Base-by-base conservation (phyloP, 352 stramenopile species). In the Globisporangium emineosum region DNA sequence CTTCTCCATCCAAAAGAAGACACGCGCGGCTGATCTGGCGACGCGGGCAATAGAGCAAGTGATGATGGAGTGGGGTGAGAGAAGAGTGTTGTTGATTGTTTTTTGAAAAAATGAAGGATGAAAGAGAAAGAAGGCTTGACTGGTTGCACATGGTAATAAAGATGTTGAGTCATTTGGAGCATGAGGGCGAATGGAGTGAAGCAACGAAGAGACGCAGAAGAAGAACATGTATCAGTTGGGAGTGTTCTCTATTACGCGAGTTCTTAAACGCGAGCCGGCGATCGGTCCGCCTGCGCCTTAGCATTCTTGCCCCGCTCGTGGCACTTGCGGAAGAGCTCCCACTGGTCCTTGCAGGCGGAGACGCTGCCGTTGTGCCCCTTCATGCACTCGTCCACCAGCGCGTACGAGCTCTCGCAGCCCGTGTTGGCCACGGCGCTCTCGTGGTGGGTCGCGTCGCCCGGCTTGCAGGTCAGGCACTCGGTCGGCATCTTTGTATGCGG, bases 301-400 rank as follows among this genome's bases (percentile, higher is more conserved):
- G 67, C 32, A 54, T 57, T 37, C 69, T 90, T 87, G 55, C 68
- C 62, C 54, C 81, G 68, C n/a, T 86, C 79, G 59, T 90, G 75
- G 69, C 84, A 93, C 68, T 90, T 77, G 69, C 84, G 84, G 58
- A 93, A 93, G 43, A 79, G 68, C 13, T 79, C 68, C 84, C 84
- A 93, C 66, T 91, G 71, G 80, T 89, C 68, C 12, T 68, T 85
- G 65, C 84, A 93, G 9, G 82, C 84, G 6, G 84, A 93, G 57
- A 93, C 82, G 65, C 81, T 79, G 25, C 84, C 84, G 47, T 76
- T 84, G 70, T 91, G 71, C 33, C 81, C 70, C 73, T 91, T 93
- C 84, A 93, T 93, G 70, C 84, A 93, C 53, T 81, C 84, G 49
- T 93, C 84, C 15, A 93, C 82, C 37, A 68, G 71, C 67, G 83